phyloP scores from a whole-genome alignment of 495 filamentous ascomycete genomes.

The Xylaria palmicola region DNA sequence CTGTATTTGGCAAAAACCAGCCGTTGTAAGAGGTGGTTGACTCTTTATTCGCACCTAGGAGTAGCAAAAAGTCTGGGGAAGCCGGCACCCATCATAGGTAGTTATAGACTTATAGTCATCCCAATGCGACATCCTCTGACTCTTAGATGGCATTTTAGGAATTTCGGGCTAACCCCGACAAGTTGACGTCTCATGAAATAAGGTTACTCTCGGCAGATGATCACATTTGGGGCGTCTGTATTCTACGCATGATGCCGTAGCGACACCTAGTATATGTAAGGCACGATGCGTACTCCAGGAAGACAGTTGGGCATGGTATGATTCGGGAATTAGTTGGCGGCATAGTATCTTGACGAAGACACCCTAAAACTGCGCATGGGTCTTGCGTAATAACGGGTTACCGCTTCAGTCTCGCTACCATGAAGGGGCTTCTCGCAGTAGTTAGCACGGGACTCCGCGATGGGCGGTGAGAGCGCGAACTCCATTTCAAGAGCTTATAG shows the following conservation, averaged over 20 bases:
- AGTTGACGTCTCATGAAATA: background rate
- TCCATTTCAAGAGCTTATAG: background rate
- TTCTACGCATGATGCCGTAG: background rate
- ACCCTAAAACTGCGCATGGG: background rate
- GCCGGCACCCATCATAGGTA: background rate
- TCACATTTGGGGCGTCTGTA: background rate
- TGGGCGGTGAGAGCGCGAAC: slow-evolving; percentile 5
- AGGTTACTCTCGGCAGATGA: slow-evolving; percentile 9
- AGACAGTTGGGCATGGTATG: background rate
- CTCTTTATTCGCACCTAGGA: background rate
- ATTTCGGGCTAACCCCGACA: slow-evolving; percentile 5
- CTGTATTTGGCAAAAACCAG: background rate
- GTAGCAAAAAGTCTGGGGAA: slow-evolving; percentile 13
- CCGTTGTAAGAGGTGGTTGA: background rate
- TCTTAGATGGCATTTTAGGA: background rate
- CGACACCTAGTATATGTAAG: background rate
- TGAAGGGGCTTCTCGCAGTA: background rate
- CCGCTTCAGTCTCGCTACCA: background rate
- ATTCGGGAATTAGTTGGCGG: background rate
- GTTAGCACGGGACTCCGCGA: background rate
- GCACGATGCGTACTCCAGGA: background rate
- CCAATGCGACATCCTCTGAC: slow-evolving; percentile 2
- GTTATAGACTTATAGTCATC: too few relatives aligned
- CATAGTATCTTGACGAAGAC: background rate
- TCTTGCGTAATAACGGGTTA: background rate